Conservation (phyloP, 2,329 filamentous ascomycete species). For the Epichloe sp. region DNA sequence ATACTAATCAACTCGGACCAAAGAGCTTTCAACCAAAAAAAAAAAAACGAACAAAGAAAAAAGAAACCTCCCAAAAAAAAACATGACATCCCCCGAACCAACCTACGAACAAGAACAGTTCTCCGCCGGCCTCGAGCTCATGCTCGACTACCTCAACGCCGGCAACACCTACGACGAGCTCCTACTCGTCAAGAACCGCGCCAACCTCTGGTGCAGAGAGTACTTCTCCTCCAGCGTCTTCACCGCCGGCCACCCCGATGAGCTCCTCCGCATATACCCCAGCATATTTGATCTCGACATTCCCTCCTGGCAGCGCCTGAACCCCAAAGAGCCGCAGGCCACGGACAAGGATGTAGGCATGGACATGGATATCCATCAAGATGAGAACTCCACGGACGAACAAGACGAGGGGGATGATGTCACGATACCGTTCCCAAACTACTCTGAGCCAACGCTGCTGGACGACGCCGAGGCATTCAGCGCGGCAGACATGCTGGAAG, state of each 20-base stretch:
- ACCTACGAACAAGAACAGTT: not conserved
- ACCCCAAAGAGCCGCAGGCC: too few species aligned
- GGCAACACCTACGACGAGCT: constrained; percentile 7
- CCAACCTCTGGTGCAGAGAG: constrained; percentile 1
- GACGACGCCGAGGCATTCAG: not conserved
- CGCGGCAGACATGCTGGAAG: not conserved
- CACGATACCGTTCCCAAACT: not conserved
- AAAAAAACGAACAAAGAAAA: not conserved
- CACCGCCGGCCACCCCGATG: not conserved
- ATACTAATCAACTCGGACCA: too few species aligned
- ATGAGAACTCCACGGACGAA: too few species aligned
- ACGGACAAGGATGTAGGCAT: not conserved
- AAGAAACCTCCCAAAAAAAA: not conserved
- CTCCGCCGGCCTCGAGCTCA: constrained; percentile 8
- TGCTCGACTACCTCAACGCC: constrained; percentile 16
- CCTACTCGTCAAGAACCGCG: not conserved
- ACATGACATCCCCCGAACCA: not conserved
- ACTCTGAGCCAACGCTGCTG: not conserved
- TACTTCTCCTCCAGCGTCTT: not conserved
- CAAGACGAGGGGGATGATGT: not conserved
- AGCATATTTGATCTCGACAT: not conserved
- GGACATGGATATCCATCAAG: not conserved
- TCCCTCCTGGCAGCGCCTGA: not conserved
- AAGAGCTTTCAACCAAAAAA: not conserved
- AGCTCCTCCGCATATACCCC: not conserved